These are phyloP conservation scores for Dactylellina haptotyla DNA, from an alignment of 2,329 filamentous ascomycete species.

Conservation along the genomic window DNA sequence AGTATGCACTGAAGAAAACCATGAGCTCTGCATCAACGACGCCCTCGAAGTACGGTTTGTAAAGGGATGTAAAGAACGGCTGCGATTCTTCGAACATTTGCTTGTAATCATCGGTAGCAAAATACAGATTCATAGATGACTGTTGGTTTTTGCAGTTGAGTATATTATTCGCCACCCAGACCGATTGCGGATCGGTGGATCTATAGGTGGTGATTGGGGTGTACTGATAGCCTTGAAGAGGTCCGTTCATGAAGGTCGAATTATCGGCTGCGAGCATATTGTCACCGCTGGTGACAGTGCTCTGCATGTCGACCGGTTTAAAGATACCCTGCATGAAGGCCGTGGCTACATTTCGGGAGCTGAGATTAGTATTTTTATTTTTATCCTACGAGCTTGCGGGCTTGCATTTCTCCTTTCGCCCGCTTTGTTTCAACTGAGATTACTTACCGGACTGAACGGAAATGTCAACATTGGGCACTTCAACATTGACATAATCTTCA, in stretches of 20 bases:
- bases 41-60: constrained; percentile 33
- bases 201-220: constrained; percentile 35
- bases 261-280: constrained; percentile 18
- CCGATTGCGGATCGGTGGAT: constrained; percentile 25
- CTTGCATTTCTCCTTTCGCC: no score
- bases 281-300: constrained; percentile 5
- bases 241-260: constrained; percentile 44
- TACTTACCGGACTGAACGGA: constrained; percentile 46
- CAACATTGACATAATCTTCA: constrained; percentile 20
- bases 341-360: constrained; percentile 24
- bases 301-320: constrained; percentile 19
- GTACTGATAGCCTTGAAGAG: constrained; percentile 46
- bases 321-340: constrained; percentile 50
- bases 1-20: constrained; percentile 33
- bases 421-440: background rate
- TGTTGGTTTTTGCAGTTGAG: constrained; percentile 32
- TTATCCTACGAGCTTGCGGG: background rate
- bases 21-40: constrained; percentile 26
- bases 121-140: constrained; percentile 20
- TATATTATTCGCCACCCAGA: constrained; percentile 23
- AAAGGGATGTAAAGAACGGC: constrained; percentile 21
- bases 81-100: constrained; percentile 12
- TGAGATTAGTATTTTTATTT: background rate
- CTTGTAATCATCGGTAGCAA: constrained; percentile 28
- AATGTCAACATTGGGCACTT: constrained; percentile 31